Percentiles rank a stretch among this genome's conserved stretches.
Evolutionary conservation across 208 protist genomes (phyloP).

Genomic region (Leishmania amazonensis): DNA sequence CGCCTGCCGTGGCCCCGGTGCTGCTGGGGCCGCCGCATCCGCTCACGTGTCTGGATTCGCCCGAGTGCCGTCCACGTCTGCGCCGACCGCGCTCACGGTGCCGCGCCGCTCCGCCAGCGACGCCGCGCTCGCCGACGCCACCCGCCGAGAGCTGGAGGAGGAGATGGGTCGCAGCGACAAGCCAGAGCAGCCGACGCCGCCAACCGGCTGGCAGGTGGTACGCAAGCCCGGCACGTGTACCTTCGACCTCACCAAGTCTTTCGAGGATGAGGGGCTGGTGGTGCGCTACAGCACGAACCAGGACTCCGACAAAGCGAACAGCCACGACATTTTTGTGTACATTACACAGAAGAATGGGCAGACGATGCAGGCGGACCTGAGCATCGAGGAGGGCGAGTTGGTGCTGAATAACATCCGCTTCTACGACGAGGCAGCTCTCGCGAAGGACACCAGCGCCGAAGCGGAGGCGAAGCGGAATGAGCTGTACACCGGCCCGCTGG

Average conservation of each 20-base stretch:
- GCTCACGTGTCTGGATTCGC: neutral
- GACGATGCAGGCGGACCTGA: constrained; percentile 71
- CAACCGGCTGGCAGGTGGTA: constrained; percentile 71
- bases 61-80: neutral
- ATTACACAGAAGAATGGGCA: constrained; percentile 54
- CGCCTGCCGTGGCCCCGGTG: constrained; percentile 18
- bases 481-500: constrained; percentile 77
- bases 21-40: neutral
- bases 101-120: constrained; percentile 63
- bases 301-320: constrained; percentile 46
- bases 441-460: constrained; percentile 62
- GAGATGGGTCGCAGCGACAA: constrained; percentile 77
- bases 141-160: constrained; percentile 79
- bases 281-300: constrained; percentile 69
- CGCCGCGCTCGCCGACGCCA: constrained; percentile 53
- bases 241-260: constrained; percentile 71
- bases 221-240: constrained; percentile 64
- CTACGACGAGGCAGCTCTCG: constrained; percentile 59
- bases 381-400: constrained; percentile 82
- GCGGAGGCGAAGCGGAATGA: constrained; percentile 44
- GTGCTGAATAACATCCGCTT: constrained; percentile 80
- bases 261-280: constrained; percentile 83
- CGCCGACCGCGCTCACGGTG: constrained; percentile 11
- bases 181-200: constrained; percentile 72
- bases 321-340: constrained; percentile 66